A percentile compares a stretch with the other conserved stretches of the same genome.
phyloP scores from a whole-genome alignment of 1,139 yeast genomes.

The Sugiyamaella castrensis region DNA sequence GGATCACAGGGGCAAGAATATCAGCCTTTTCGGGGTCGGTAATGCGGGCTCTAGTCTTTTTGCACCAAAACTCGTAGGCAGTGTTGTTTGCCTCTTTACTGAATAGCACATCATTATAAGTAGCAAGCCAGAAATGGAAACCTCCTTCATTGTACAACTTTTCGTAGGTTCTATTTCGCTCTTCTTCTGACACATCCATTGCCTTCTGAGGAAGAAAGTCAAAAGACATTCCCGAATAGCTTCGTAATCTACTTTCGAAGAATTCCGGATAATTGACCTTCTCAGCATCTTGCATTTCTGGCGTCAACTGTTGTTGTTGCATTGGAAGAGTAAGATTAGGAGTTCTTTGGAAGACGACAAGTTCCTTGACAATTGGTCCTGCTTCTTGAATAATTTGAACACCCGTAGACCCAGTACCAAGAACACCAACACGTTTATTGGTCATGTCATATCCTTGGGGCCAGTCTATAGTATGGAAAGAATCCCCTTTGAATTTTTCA shows the following conservation, averaged over 20 bases:
- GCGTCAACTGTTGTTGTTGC: constrained; percentile 23
- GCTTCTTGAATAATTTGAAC: constrained; percentile 25
- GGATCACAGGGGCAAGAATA: constrained; percentile 30
- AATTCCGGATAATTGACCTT: constrained; percentile 19
- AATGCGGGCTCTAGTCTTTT: constrained; percentile 27
- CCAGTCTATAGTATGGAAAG: constrained; percentile 31
- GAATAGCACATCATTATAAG: constrained; percentile 28
- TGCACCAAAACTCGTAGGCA: constrained; percentile 33
- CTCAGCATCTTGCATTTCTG: constrained; percentile 14
- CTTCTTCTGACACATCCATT: constrained; percentile 25
- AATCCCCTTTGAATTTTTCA: constrained; percentile 28
- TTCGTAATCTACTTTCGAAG: constrained; percentile 19
- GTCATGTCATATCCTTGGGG: constrained; percentile 23
- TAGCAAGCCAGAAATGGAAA: constrained; percentile 31
- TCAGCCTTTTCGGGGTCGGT: constrained; percentile 28
- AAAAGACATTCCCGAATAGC: constrained; percentile 28
- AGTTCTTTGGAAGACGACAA: constrained; percentile 32
- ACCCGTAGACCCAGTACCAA: constrained; percentile 34
- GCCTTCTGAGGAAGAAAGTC: constrained; percentile 17
- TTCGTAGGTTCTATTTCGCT: constrained; percentile 26
- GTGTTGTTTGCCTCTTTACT: constrained; percentile 26
- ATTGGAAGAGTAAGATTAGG: constrained; percentile 32
- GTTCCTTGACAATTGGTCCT: neutral
- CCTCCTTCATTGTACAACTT: constrained; percentile 29
- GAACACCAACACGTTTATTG: constrained; percentile 29